Evolutionary conservation across 2,329 filamentous ascomycete genomes (phyloP).

Genomic region (Dothiorella sarmentorum): DNA sequence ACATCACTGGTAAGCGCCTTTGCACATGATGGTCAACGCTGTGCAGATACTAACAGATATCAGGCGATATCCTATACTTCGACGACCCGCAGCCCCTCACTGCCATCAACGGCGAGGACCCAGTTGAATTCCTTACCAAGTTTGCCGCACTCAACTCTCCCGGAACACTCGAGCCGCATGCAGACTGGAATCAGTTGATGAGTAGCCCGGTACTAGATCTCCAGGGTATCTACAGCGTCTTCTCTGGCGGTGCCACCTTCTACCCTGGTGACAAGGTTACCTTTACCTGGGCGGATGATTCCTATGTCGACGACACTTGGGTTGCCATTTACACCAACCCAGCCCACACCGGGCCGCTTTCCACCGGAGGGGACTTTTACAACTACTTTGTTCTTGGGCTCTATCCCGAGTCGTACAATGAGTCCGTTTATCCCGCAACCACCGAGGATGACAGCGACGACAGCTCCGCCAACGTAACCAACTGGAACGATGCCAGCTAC

Average conservation of each 20-base stretch:
- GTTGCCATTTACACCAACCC: conserved; percentile 24
- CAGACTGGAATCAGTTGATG: conserved; percentile 40
- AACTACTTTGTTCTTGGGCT: conserved; percentile 42
- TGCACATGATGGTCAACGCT: not conserved
- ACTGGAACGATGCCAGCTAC: conserved; percentile 23
- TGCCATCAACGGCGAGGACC: conserved; percentile 29
- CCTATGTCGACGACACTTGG: conserved; percentile 24
- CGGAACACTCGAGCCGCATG: conserved; percentile 40
- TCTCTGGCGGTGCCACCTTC: conserved; percentile 26
- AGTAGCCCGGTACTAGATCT: conserved; percentile 27
- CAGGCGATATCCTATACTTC: conserved; percentile 24
- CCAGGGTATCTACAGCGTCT: conserved; percentile 26
- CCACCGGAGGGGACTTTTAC: conserved; percentile 44
- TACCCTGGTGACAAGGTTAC: conserved; percentile 25
- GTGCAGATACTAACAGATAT: not conserved
- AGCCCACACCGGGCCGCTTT: conserved; percentile 28
- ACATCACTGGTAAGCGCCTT: conserved; percentile 29
- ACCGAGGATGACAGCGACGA: not conserved
- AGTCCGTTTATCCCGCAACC: not conserved
- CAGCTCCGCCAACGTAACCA: not conserved
- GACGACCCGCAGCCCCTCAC: conserved; percentile 21
- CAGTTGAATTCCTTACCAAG: conserved; percentile 26
- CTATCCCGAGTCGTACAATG: conserved; percentile 24
- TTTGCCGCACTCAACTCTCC: conserved; percentile 28
- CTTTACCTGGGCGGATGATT: conserved; percentile 31